These are phyloP conservation scores for Arthrocladium fulminans DNA, from an alignment of 2,329 filamentous ascomycete genomes.

Conservation along the genomic window DNA sequence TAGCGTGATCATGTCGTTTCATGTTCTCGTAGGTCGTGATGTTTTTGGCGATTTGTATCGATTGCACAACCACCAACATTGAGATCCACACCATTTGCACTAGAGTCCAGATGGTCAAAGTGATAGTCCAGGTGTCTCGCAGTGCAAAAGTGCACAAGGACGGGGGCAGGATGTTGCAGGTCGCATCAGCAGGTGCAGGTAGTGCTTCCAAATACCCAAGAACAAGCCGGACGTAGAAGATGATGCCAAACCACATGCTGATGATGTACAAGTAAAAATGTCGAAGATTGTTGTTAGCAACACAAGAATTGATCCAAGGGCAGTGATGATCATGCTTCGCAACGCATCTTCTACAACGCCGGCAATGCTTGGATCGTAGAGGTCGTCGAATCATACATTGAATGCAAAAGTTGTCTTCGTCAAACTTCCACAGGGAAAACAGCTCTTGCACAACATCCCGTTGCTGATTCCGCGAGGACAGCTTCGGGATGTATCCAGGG, in stretches of 20 bases:
- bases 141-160: conserved; percentile 67
- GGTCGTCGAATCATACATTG: conserved; percentile 91
- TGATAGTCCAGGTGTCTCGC: conserved; percentile 73
- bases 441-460: conserved; percentile 83
- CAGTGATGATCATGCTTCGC: conserved; percentile 97
- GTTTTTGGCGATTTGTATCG: conserved; percentile 82
- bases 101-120: conserved; percentile 68
- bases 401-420: conserved; percentile 89
- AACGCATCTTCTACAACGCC: conserved; percentile 80
- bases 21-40: conserved; percentile 97
- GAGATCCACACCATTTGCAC: conserved; percentile 89
- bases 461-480: conserved; percentile 80
- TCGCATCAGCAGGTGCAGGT: conserved; percentile 11
- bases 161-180: conserved; percentile 69
- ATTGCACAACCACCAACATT: conserved; percentile 93
- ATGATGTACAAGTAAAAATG: conserved; percentile 91
- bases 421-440: conserved; percentile 75
- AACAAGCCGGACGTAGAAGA: conserved; percentile 61
- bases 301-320: conserved; percentile 95
- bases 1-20: conserved; percentile 53
- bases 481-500: conserved; percentile 86
- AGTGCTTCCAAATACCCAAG: conserved; percentile 45
- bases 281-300: conserved; percentile 90
- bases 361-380: conserved; percentile 90
- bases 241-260: conserved; percentile 64